Percentiles rank a stretch among this genome's conserved stretches.
Evolutionary conservation across 768 basidiomycete species (phyloP).

Genomic region (Termitomyces sp.): DNA sequence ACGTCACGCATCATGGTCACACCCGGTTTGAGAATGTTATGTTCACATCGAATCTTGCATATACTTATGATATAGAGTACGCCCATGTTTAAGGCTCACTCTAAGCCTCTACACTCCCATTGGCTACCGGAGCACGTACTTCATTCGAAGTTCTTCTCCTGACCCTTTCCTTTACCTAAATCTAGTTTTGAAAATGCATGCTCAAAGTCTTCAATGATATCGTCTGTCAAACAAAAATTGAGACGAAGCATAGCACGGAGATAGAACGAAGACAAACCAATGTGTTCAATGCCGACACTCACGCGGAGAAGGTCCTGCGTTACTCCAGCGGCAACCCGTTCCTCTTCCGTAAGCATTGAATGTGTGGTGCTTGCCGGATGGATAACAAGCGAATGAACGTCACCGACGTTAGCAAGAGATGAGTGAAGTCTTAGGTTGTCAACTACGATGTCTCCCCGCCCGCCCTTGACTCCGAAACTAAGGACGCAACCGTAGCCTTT

Average conservation of each 20-base stretch:
- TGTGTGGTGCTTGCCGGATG: constrained; percentile 67
- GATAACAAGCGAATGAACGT: constrained; percentile 61
- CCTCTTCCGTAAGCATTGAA: constrained; percentile 49
- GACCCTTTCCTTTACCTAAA: not conserved
- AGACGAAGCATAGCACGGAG: not conserved
- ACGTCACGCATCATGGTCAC: too few relatives aligned
- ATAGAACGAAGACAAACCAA: constrained; percentile 6
- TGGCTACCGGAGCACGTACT: not conserved
- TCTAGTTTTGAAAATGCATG: constrained; percentile 4
- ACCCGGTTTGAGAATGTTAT: too few relatives aligned
- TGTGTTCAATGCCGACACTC: constrained; percentile 21
- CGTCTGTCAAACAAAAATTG: constrained; percentile 6
- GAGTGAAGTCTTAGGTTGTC: constrained; percentile 38
- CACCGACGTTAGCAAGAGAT: constrained; percentile 40
- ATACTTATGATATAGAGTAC: too few relatives aligned
- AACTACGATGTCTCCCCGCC: constrained; percentile 28
- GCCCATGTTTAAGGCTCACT: too few relatives aligned
- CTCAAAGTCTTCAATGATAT: constrained; percentile 15
- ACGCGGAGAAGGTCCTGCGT: constrained; percentile 61
- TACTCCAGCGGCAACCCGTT: constrained; percentile 50
- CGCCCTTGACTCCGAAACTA: constrained; percentile 61
- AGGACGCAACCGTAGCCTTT: constrained; percentile 57
- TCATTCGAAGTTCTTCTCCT: not conserved
- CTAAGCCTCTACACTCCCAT: too few relatives aligned
- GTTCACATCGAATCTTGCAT: too few relatives aligned